Conservation (phyloP, 352 stramenopile species). For the Blastocystis sp. region DNA sequence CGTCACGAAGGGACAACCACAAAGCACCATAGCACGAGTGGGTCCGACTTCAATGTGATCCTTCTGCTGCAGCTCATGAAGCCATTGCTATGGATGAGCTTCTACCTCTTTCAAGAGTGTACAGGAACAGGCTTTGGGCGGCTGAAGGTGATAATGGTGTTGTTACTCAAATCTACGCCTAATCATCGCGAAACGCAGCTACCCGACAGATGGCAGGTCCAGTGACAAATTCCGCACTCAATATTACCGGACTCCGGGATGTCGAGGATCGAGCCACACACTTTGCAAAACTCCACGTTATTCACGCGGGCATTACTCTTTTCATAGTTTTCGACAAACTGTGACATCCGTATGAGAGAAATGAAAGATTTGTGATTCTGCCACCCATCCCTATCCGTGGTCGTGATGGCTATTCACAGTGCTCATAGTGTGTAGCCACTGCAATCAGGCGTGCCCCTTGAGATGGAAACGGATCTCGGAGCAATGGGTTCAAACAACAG, state of each 20-base stretch:
- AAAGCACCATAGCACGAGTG: slow-evolving; percentile 54
- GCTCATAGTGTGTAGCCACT: too few species aligned
- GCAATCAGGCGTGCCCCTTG: too few species aligned
- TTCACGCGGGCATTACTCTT: slow-evolving; percentile 27
- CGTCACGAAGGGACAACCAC: background rate
- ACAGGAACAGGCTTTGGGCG: slow-evolving; percentile 60
- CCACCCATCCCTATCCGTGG: too few species aligned
- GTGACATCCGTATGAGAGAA: slow-evolving; percentile 13
- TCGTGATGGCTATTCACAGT: too few species aligned
- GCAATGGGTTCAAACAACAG: too few species aligned
- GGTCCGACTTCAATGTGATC: slow-evolving; percentile 53
- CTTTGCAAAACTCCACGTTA: slow-evolving; percentile 67
- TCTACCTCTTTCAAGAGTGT: background rate
- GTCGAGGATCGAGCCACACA: slow-evolving; percentile 67
- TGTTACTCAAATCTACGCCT: slow-evolving; percentile 62
- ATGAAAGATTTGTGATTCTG: too few species aligned
- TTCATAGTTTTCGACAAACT: slow-evolving; percentile 63
- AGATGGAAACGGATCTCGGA: too few species aligned
- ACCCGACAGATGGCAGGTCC: slow-evolving; percentile 51
- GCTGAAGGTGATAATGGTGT: slow-evolving; percentile 56
- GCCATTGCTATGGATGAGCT: slow-evolving; percentile 46
- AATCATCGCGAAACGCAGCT: background rate
- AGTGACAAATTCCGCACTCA: slow-evolving; percentile 65
- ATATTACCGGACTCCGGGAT: slow-evolving; percentile 65
- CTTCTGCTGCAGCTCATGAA: slow-evolving; percentile 57